These are phyloP conservation scores for Blumeria hordei DNA, from an alignment of 2,329 filamentous ascomycete genomes.

Conservation along the genomic window DNA sequence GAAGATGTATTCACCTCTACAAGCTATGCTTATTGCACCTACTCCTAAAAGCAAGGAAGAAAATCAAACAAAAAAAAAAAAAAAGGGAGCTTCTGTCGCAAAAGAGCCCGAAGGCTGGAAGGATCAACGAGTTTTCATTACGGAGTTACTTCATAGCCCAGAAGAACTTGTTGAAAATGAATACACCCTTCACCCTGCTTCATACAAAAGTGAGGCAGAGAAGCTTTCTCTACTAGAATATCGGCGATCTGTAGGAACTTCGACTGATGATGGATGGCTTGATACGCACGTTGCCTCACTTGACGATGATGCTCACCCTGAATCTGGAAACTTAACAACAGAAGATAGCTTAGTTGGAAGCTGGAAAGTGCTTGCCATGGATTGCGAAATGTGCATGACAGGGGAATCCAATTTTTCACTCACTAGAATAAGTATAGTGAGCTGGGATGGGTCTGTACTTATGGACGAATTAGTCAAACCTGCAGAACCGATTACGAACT, in stretches of 20 bases:
- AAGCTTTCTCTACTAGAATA: conserved; percentile 26
- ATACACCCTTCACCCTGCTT: conserved; percentile 61
- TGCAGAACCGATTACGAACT: conserved; percentile 66
- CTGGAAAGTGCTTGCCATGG: conserved; percentile 54
- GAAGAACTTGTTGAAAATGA: conserved; percentile 64
- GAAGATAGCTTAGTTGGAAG: conserved; percentile 66
- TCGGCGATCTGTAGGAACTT: conserved; percentile 25
- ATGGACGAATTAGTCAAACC: conserved; percentile 88
- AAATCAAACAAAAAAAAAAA: conserved; percentile 18
- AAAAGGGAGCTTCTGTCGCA: conserved; percentile 30
- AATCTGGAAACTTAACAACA: conserved; percentile 36
- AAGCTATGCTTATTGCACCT: conserved; percentile 58
- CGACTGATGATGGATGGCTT: conserved; percentile 47
- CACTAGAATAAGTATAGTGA: conserved; percentile 66
- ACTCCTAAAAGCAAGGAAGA: conserved; percentile 45
- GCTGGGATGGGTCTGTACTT: conserved; percentile 63
- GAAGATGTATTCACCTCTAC: conserved; percentile 67
- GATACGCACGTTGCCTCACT: conserved; percentile 45
- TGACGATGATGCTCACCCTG: conserved; percentile 42
- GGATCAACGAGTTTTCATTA: conserved; percentile 59
- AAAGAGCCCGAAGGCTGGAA: conserved; percentile 41
- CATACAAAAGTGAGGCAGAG: conserved; percentile 33
- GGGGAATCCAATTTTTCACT: conserved; percentile 58
- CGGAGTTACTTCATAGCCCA: conserved; percentile 46
- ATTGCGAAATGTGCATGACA: conserved; percentile 96